A percentile compares a stretch with the other conserved stretches of the same genome.
Conservation (phyloP, 345 rosid genomes). For the Brassica juncea region DNA sequence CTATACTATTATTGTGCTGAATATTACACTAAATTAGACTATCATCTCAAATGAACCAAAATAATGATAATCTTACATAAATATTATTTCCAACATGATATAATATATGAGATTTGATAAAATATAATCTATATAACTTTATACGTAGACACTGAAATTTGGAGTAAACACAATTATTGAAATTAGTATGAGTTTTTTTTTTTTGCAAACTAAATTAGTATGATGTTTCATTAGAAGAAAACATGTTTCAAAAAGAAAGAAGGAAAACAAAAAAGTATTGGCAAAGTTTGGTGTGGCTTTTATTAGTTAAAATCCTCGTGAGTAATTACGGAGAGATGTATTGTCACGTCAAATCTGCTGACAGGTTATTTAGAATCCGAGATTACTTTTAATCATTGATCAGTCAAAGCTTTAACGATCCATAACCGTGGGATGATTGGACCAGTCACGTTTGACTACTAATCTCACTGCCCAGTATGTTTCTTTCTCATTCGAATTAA, state of each 20-base stretch:
- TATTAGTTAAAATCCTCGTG: conserved; percentile 31
- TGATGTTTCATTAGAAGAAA: neutral
- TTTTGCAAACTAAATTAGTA: no score
- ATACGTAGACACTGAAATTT: neutral
- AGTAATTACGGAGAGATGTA: conserved; percentile 29
- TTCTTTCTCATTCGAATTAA: neutral
- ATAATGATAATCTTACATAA: neutral
- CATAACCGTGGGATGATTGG: conserved; percentile 30
- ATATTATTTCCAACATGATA: neutral
- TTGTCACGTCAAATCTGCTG: conserved; percentile 36
- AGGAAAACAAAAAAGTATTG: conserved; percentile 7
- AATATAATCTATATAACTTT: conserved; percentile 3
- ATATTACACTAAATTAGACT: neutral
- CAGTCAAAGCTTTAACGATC: conserved; percentile 19
- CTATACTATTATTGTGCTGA: neutral
- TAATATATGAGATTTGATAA: neutral
- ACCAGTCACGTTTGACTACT: conserved; percentile 7
- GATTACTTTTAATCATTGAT: conserved; percentile 35
- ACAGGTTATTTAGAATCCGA: conserved; percentile 19
- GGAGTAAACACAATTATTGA: neutral
- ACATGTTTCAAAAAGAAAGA: neutral
- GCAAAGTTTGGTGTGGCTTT: conserved; percentile 37
- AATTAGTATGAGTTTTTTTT: neutral
- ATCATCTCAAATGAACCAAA: neutral
- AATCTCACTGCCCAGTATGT: conserved; percentile 26